Base-by-base conservation (phyloP, 169 alveolate genomes). In the Eimeria zaria region DNA sequence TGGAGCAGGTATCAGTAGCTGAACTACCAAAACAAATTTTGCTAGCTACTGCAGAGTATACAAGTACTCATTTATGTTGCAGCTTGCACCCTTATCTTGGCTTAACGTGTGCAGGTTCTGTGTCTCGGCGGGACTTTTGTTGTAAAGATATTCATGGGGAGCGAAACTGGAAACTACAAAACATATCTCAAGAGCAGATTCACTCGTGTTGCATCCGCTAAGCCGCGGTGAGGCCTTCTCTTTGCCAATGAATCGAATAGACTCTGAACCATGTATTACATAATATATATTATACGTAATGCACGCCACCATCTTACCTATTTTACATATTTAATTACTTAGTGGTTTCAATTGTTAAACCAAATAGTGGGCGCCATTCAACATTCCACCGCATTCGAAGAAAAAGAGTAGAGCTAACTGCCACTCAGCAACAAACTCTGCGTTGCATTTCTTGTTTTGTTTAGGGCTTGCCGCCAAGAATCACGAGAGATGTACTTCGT, bases 401-500 rank as follows among this genome's bases (percentile, higher is more conserved):
- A 22, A 27, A 44, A 41, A 22, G 27, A 41, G 16, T n/a, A 5
- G 67, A 20, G 62, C 64, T 39, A 20, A 41, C 22, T 39, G 88
- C 88, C 46, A 20, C 64, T 44, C 88, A n/a, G 58, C 39, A 27
- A 78, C 58, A 16, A 5, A 46, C 7, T 44, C 78, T 8, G 2
- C 24, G n/a, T 5, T 55, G 78, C 78, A 39, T 20, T 80, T 33
- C 51, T n/a, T n/a, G 76, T 22, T 95, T 3, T 33, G 16, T 78
- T 30, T 78, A 96, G 96, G 67, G 97, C 97, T 14, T 91, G 91
- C n/a, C 95, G 97, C 27, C 78, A 30, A 51, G 97, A 96, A 48
- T 92, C 97, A 24, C 85, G 96, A 78, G 97, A 96, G n/a, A 96
- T 96, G 96, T 96, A 83, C 53, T 88, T 96, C 84, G 97, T 96